phyloP scores from a whole-genome alignment of 768 basidiomycete genomes.

The Peribolospora baueri region DNA sequence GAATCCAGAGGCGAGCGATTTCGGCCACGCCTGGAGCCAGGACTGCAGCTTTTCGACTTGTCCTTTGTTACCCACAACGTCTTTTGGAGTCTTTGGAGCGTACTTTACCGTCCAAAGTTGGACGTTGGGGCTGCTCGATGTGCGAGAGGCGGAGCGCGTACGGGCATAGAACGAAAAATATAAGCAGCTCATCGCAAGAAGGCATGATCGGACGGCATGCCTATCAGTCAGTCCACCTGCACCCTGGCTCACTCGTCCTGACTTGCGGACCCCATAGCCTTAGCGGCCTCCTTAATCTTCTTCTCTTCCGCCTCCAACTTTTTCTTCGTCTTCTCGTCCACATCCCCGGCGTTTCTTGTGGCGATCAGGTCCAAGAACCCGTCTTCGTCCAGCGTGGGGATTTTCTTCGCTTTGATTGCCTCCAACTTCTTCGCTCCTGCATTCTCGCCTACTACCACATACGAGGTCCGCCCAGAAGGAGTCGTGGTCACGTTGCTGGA shows the following conservation, averaged over 20 bases:
- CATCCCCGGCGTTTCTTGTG: conserved; percentile 21
- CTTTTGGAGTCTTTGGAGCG: conserved; percentile 62
- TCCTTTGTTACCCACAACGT: conserved; percentile 86
- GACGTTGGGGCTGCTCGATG: conserved; percentile 4
- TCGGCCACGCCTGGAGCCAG: conserved; percentile 72
- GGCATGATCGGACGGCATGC: too few relatives aligned
- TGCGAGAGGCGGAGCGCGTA: too few relatives aligned
- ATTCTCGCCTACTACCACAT: conserved; percentile 62
- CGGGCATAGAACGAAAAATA: conserved; percentile 11
- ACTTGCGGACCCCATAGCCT: conserved; percentile 33
- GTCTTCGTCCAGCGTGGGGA: conserved; percentile 62
- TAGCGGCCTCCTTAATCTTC: conserved; percentile 44
- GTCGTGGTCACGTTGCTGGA: conserved; percentile 57
- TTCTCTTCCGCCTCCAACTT: conserved; percentile 57
- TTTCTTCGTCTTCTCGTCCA: conserved; percentile 61
- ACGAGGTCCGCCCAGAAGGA: conserved; percentile 73
- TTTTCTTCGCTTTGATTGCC: conserved; percentile 53
- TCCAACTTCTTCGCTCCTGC: conserved; percentile 76
- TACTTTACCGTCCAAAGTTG: conserved; percentile 93
- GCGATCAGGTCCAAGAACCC: conserved; percentile 61
- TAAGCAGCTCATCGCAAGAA: too few relatives aligned
- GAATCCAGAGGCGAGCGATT: conserved; percentile 46
- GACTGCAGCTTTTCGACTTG: conserved; percentile 63
- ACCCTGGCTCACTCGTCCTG: conserved; percentile 18
- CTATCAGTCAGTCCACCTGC: too few relatives aligned